Percentiles rank a stretch among this genome's conserved stretches.
Evolutionary conservation across 1,284 basidiomycete species (phyloP).

Genomic region (Gomphus sp.): DNA sequence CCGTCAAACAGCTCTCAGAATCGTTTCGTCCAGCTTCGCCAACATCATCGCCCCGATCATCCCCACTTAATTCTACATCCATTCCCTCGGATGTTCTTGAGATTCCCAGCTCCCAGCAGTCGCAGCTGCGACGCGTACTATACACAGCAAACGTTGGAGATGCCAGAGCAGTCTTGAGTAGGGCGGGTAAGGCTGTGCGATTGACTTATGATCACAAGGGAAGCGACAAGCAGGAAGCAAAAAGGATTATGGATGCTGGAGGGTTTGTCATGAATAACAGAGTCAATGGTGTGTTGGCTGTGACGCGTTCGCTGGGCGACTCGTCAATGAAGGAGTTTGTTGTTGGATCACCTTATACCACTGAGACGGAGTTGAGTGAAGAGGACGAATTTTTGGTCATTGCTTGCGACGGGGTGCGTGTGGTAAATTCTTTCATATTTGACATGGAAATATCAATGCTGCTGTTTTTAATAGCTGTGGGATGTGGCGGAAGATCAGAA

Average conservation of each 20-base stretch:
- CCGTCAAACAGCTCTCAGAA: slow-evolving; percentile 27
- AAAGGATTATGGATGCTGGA: slow-evolving; percentile 94
- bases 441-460: slow-evolving; percentile 10
- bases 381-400: slow-evolving; percentile 94
- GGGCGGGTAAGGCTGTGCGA: slow-evolving; percentile 83
- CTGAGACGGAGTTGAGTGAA: slow-evolving; percentile 84
- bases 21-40: slow-evolving; percentile 17
- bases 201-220: slow-evolving; percentile 99
- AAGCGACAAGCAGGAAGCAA: slow-evolving; percentile 92
- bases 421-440: background rate
- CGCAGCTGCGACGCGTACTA: slow-evolving; percentile 59
- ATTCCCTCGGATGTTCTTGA: background rate
- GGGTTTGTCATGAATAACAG: slow-evolving; percentile 98
- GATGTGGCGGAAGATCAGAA: slow-evolving; percentile 91
- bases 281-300: slow-evolving; percentile 93
- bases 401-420: slow-evolving; percentile 92
- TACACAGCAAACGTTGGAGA: slow-evolving; percentile 98
- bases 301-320: slow-evolving; percentile 94
- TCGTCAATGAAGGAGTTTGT: slow-evolving; percentile 99
- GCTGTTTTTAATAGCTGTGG: slow-evolving; percentile 68
- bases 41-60: slow-evolving; percentile 12
- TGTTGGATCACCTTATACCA: slow-evolving; percentile 96
- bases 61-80: slow-evolving; percentile 12
- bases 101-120: slow-evolving; percentile 3
- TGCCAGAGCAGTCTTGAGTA: slow-evolving; percentile 82